Base-by-base conservation (phyloP, 2,329 filamentous ascomycete genomes). In the Exophiala lecanii-corni region DNA sequence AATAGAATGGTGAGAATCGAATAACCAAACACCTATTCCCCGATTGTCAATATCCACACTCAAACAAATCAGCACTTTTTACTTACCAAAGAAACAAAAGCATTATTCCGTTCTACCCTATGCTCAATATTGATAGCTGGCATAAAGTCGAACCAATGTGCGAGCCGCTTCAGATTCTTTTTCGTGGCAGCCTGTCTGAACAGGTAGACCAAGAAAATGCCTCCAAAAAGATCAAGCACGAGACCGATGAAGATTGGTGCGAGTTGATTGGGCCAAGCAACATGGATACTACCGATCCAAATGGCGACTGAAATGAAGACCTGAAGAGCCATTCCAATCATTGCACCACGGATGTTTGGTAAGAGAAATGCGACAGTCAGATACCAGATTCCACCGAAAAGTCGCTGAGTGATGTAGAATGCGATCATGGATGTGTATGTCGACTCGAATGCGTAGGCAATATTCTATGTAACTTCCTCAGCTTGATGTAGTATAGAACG, bases 111-210 rank as follows among this genome's bases (percentile, higher is more conserved):
- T 59, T 82, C 79, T 3, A 79, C 76, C 41, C 76, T 73, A 59
- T 84, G 80, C 60, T 83, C 80, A 50, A 83, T 83, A 51, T 81
- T 83, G 35, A 77, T 65, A 1, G 75, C 78, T 2, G 78, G 79
- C 40, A 71, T 74, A 58, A 81, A 81, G 49, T 81, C 77, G 44
- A 80, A 77, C 3, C 26, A 41, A 15, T 41, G 45, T 6, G 40
- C 39, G 17, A 57, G 25, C 3, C 19, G 6, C 15, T 39, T 45
- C n/a, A 41, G 38, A 2, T 10, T n/a, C 9, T 33, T 19, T 18
- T 31, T 43, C 17, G 36, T 37, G 10, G 13, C 26, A 20, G 39
- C 21, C 13, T 43, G 9, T 55, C 51, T 13, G 61, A 60, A 57
- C 10, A 69, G 20, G 7, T 63, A 52, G 5, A 78, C 58, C 45